Base-by-base conservation (phyloP, 2,329 filamentous ascomycete species). In the Aspergillus japonicus region DNA sequence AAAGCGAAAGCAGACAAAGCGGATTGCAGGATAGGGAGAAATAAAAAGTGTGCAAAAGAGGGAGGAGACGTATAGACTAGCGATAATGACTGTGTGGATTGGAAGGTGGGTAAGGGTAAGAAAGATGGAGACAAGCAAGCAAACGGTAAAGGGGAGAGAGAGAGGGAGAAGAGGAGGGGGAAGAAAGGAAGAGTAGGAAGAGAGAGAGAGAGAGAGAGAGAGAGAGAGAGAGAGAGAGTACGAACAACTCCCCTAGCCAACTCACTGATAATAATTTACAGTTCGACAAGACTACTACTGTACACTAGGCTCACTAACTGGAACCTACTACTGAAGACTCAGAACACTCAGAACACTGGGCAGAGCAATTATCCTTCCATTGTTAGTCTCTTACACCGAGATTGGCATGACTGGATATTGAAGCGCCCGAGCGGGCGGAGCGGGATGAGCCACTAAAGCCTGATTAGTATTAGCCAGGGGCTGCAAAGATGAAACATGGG, bases 121-220 rank as follows among this genome's bases (percentile, higher is more conserved):
- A 19, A 19, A 16, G 55, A 50, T 44, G 55, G 49, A 57, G 39
- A 51, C 33, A 26, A 51, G 29, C 33, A 57, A 26, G 44, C 33
- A 26, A 51, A 19, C 33, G 50, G 55, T 24, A 47, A 44, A 48
- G 11, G 54, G 21, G 26, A 39, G 44, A 2, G 47, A 14, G n/a
- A 26, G 54, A 7, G 26, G 47, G 26, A 31, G 29, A 29, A 44
- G 26, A n/a, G 54, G 21, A 44, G 31, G 44, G 6, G 47, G 14
- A 24, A 26, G 54, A 50, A 19, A 50, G 54, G 8, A 16, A 50
- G 47, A 31, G 48, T 29, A 44, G 55, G 14, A 24, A 50, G 23
- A 8, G 21, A 29, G 44, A 50, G 42, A 55, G 35, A 39, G 10
- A 16, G 14, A 44, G 7, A 44, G 21, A 21, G 21, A 21, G 21